Evolutionary conservation across 73 alveolate genomes (phyloP).

Genomic region (Diophrys appendiculata): DNA sequence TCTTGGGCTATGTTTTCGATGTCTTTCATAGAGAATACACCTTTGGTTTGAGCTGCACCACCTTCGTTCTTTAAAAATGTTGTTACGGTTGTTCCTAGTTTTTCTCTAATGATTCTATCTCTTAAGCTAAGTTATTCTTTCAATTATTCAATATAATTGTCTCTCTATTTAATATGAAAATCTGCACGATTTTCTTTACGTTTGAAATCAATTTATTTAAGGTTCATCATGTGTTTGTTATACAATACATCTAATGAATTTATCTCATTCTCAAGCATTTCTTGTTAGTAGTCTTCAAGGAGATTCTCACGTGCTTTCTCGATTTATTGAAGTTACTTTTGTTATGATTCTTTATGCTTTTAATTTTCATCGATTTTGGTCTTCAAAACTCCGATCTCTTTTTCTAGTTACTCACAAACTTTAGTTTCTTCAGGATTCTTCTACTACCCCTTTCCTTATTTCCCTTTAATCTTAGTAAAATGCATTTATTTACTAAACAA

Average conservation of each 20-base stretch:
- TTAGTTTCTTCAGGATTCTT: conserved; percentile 1
- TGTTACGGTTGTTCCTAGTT: conserved; percentile 54
- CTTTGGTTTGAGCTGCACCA: neutral
- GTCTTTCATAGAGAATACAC: neutral
- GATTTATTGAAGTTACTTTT: conserved; percentile 22
- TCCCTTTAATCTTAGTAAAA: conserved; percentile 7
- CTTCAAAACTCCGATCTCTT: conserved; percentile 63
- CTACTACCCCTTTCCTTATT: conserved; percentile 2
- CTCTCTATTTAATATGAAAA: conserved; percentile 63
- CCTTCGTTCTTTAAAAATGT: conserved; percentile 34
- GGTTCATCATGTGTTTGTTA: conserved; percentile 55
- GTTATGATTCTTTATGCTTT: conserved; percentile 55
- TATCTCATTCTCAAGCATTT: neutral
- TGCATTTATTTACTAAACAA: conserved; percentile 43
- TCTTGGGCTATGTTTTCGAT: neutral
- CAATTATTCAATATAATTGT: conserved; percentile 51
- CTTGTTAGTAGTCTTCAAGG: conserved; percentile 1
- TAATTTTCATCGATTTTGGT: conserved; percentile 67
- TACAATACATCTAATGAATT: conserved; percentile 37
- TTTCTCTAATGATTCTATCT: conserved; percentile 56
- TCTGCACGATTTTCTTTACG: conserved; percentile 68
- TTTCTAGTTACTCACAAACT: conserved; percentile 40
- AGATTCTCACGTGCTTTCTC: neutral
- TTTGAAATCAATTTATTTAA: conserved; percentile 49
- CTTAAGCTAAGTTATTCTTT: conserved; percentile 56